Base-by-base conservation (phyloP, 345 rosid genomes). In the Moricandia moricandioides region DNA sequence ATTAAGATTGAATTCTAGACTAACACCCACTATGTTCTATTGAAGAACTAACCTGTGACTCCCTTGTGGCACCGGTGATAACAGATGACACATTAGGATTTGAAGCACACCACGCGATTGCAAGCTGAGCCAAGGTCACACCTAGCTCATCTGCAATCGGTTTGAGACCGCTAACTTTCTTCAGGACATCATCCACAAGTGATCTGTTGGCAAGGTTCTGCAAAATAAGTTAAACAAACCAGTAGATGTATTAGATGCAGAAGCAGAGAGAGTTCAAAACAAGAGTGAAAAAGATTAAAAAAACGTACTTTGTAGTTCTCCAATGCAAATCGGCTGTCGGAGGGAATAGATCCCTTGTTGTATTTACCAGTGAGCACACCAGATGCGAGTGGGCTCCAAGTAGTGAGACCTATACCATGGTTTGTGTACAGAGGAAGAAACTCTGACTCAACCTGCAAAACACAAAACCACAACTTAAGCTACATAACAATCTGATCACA, bases 71-170 rank as follows among this genome's bases (percentile, higher is more conserved):
- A 80, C 98, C 97, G 4, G 99, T 92, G 63, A 92, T 89, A 37
- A 95, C 97, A 0, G 99, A 90, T 49, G 99, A 92, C 24, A 95
- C 98, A 64, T 92, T 92, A 61, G 97, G 98, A 80, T 95, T 95
- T 45, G 91, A 82, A 72, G 99, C 99, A 83, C 98, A 95, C 99
- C 99, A 95, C 1, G 98, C 99, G 78, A 95, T 90, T 5, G 98
- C 89, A 69, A 95, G 96, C 81, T 95, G 99, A 82, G 99, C 88
- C 63, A 90, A 82, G 29, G 97, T 84, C 30, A 92, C 98, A 59
- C 98, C 99, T 30, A 95, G 89, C 78, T 95, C 99, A 84, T 95
- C 99, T 21, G 99, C 98, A 77, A 95, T 88, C 29, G 98, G 98
- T 84, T 95, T 95, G 79, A 95, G 85, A 17, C 89, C 96, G 57